Evolutionary conservation across 78 protist species (phyloP), one percentile per base, ranked within the genome.

Genomic region (Dictyostelium citrinum): DNA sequence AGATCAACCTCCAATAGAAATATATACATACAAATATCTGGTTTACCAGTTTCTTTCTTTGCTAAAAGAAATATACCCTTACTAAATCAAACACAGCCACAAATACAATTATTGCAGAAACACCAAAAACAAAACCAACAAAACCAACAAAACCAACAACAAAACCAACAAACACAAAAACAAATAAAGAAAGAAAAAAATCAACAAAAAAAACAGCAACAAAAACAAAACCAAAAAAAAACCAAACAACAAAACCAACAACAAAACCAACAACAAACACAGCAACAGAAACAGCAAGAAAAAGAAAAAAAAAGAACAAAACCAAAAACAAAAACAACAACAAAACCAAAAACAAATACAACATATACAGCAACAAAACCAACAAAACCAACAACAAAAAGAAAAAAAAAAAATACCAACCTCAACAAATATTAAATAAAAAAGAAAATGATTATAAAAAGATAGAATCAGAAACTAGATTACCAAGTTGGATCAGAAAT

Each of bases 1-100:
- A 74, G 55, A 74, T 37, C 81, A 2, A 16, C 17, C 3, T 22
- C n/a, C 14, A 70, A 33, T 70, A 27, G 24, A 74, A 74, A 74
- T 10, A n/a, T 39, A 39, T 74, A 74, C 24, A 74, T 74, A 20
- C 81, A 74, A 74, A 39, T 74, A 74, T 74, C 81, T 0, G 81
- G 81, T 41, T 20, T 74, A 22, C 81, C 81, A 8, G 24, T 74
- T 70, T 70, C 77, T 33, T 70, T 5, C 0, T 14, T 70, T 70
- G 33, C 2, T 14, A 33, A 70, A 31, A 70, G 45, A 70, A 33
- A 70, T 16, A 70, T 6, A 67, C 0, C 11, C 14, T 27, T 24
- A 31, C 16, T 3, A 33, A 43, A 33, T 17, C 43, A 33, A 16
- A 8, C 31, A 31, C n/a, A 70, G 0, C 22, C n/a, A 27, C 33